A percentile compares a stretch with the other conserved stretches of the same genome.
Conservation (phyloP, 2,329 filamentous ascomycete species). For the Cladophialophora immunda region DNA sequence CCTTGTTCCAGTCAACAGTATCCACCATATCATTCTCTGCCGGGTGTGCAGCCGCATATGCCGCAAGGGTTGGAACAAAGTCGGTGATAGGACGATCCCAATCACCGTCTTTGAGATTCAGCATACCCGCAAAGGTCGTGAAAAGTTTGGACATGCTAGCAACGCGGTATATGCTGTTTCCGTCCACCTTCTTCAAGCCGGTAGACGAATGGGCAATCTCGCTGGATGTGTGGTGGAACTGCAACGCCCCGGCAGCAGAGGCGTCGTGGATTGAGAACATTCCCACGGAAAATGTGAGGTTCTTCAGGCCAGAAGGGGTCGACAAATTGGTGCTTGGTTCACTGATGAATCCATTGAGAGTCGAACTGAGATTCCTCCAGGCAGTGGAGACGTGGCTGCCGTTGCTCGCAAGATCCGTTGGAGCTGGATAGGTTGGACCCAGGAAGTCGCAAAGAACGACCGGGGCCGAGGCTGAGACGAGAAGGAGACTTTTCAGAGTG, state of each 20-base stretch:
- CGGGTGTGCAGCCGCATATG: conserved; percentile 19
- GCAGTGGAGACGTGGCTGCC: conserved; percentile 45
- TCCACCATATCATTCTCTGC: conserved; percentile 44
- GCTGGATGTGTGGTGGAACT: conserved; percentile 49
- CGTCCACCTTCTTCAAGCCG: conserved; percentile 50
- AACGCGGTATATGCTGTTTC: conserved; percentile 55
- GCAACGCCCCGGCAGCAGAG: conserved; percentile 42
- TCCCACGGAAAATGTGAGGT: conserved; percentile 52
- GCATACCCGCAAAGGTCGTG: conserved; percentile 51
- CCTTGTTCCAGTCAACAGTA: conserved; percentile 56
- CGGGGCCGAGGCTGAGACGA: background rate
- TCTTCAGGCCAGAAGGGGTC: conserved; percentile 38
- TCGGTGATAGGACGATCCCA: conserved; percentile 58
- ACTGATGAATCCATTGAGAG: conserved; percentile 39
- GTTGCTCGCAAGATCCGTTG: conserved; percentile 46
- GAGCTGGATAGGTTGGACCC: conserved; percentile 48
- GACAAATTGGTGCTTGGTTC: conserved; percentile 23
- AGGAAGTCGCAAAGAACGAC: conserved; percentile 39
- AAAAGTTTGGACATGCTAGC: conserved; percentile 55
- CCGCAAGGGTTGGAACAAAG: conserved; percentile 53
- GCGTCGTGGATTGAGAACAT: conserved; percentile 51
- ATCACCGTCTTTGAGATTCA: conserved; percentile 46
- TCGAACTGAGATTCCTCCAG: conserved; percentile 48
- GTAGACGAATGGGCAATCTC: conserved; percentile 53
- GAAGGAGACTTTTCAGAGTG: background rate